Base-by-base conservation (phyloP, 179 eudicot genomes). In the Actinidia arguta region DNA sequence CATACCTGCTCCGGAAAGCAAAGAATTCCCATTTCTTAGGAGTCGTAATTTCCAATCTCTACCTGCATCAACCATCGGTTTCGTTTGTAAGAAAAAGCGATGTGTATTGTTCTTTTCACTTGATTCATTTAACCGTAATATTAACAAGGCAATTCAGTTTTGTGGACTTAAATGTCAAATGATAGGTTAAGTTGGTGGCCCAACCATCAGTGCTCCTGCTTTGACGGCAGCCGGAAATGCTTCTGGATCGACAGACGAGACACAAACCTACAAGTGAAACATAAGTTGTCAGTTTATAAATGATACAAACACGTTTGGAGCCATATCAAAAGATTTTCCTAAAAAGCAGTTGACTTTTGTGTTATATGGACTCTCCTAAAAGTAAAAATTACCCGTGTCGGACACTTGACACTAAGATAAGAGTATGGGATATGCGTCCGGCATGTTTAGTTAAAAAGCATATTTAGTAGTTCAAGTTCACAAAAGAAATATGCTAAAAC, bases 1-100 rank as follows among this genome's bases (percentile, higher is more conserved):
- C 10, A 56, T 90, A 95, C 98, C 98, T 95, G 92, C 22, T 95
- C 94, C 10, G 98, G 89, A 8, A 97, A 88, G 90, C 94, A 95
- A 75, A 86, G 48, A 75, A 92, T 58, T 39, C 97, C 98, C 85
- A 72, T 87, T 31, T 31, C 83, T 94, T 98, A 95, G 5, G 98
- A 95, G 81, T 95, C 98, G 59, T 95, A 95, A 70, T 95, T 95
- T 88, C 98, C 98, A 18, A 95, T 92, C 88, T 95, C 98, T n/a
- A 94, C 94, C 97, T 95, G 92, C 88, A 88, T 55, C 47, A 48
- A 67, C 27, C 78, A 75, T 46, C 36, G 24, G 67, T 3, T 67
- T 58, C n/a, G 48, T 46, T 25, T 3, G 22, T 61, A 27, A 79
- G 56, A 74, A 73, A 9, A 44, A 48, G 36, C 55, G 54, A 51